phyloP scores from a whole-genome alignment of 2,329 filamentous ascomycete species.

The Aspergillus puulaauensis region DNA sequence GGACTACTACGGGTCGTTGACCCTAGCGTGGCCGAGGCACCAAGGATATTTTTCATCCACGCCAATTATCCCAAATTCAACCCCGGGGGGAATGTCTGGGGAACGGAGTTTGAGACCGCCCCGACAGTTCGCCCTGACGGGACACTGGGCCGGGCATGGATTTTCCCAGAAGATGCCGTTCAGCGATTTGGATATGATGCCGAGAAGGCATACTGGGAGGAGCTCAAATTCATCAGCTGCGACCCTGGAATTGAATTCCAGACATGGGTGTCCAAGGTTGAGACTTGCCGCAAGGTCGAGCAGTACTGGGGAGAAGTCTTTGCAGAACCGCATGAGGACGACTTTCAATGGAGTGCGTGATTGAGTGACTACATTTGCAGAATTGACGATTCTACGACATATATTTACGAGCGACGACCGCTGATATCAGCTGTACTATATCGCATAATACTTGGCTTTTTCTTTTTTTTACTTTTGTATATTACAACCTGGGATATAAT shows the following conservation, averaged over 20 bases:
- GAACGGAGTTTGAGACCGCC: conserved; percentile 36
- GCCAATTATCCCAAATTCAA: conserved; percentile 46
- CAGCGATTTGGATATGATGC: conserved; percentile 40
- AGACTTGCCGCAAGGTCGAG: conserved; percentile 31
- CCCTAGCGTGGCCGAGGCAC: conserved; percentile 28
- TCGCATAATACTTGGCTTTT: background rate
- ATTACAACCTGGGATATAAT: conserved; percentile 6
- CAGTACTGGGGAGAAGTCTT: conserved; percentile 38
- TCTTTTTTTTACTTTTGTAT: background rate
- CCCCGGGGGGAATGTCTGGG: conserved; percentile 40
- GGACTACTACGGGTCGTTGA: conserved; percentile 36
- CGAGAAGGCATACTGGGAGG: conserved; percentile 42
- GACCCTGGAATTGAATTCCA: conserved; percentile 34
- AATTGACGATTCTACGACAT: conserved; percentile 6
- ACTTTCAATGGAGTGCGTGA: conserved; percentile 31
- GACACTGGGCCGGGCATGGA: conserved; percentile 38
- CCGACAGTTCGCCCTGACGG: conserved; percentile 38
- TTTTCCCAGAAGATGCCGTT: conserved; percentile 32
- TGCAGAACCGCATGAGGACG: conserved; percentile 31
- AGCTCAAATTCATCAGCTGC: conserved; percentile 42
- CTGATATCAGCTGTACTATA: conserved; percentile 8
- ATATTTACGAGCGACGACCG: conserved; percentile 14
- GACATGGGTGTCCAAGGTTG: conserved; percentile 34
- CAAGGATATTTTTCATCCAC: conserved; percentile 41
- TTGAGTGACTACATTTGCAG: background rate